These are phyloP conservation scores for Heterobasidion parviporum DNA, from an alignment of 1,284 basidiomycete species.

Conservation along the genomic window DNA sequence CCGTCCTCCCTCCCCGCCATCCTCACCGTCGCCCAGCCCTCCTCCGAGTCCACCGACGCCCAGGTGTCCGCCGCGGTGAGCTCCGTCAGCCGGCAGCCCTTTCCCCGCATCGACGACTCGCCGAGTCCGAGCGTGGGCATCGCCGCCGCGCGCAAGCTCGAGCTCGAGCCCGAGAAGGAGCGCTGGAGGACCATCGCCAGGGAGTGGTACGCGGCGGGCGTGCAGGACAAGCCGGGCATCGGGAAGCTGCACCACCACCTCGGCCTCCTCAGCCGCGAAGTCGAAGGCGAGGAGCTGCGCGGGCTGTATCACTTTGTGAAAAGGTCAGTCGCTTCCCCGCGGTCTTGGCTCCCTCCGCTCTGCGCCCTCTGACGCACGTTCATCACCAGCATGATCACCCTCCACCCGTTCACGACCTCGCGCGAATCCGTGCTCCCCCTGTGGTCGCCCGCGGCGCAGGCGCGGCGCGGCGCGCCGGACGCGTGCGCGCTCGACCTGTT, in stretches of 20 bases:
- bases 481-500: constrained; percentile 79
- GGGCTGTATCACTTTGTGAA: constrained; percentile 94
- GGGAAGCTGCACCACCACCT: constrained; percentile 93
- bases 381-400: constrained; percentile 67
- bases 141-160: constrained; percentile 80
- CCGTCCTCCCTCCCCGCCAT: constrained; percentile 29
- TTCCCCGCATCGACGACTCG: constrained; percentile 55
- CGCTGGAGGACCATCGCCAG: constrained; percentile 85
- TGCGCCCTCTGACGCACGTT: not conserved
- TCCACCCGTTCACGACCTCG: constrained; percentile 80
- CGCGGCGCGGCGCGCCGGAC: constrained; percentile 68
- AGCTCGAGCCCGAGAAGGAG: constrained; percentile 86
- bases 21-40: constrained; percentile 16
- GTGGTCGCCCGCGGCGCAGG: constrained; percentile 73
- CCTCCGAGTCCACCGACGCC: constrained; percentile 15
- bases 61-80: constrained; percentile 16
- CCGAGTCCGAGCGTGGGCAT: constrained; percentile 77
- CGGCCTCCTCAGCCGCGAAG: constrained; percentile 81
- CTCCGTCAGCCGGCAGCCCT: constrained; percentile 38
- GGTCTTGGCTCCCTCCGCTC: not conserved
- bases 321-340: constrained; percentile 48
- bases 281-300: constrained; percentile 77
- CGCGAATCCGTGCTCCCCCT: constrained; percentile 83
- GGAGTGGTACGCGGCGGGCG: constrained; percentile 89
- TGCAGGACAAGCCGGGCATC: constrained; percentile 83